phyloP scores from a whole-genome alignment of 2,329 filamentous ascomycete genomes.

The Pseudogymnoascus sp. region DNA sequence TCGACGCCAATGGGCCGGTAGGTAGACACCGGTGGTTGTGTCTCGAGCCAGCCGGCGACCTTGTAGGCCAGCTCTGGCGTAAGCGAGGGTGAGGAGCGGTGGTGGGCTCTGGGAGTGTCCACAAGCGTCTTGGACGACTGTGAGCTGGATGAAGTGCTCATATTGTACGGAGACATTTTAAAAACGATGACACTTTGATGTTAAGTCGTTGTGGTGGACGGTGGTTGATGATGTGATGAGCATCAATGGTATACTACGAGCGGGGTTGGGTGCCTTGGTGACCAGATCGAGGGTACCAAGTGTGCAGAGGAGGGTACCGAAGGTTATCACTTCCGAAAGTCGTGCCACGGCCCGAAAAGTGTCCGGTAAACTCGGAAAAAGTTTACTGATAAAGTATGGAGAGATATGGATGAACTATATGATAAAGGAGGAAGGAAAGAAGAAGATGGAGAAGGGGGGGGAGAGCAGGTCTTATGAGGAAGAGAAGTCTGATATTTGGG shows the following conservation, averaged over 20 bases:
- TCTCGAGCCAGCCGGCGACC: slow-evolving; percentile 9
- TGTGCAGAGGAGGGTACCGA: slow-evolving; percentile 14
- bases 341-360: slow-evolving; percentile 17
- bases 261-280: slow-evolving; percentile 19
- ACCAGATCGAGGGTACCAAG: slow-evolving; percentile 28
- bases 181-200: slow-evolving; percentile 15
- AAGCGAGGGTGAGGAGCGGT: not conserved
- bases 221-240: slow-evolving; percentile 3
- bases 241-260: not conserved
- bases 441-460: slow-evolving; percentile 24
- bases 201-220: slow-evolving; percentile 2
- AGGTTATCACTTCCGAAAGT: slow-evolving; percentile 21
- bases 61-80: slow-evolving; percentile 2
- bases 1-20: slow-evolving; percentile 4
- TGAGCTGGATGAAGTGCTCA: slow-evolving; percentile 11
- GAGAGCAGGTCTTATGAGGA: slow-evolving; percentile 19
- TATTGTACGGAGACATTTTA: slow-evolving; percentile 20
- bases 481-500: slow-evolving; percentile 8
- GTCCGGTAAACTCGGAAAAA: slow-evolving; percentile 20
- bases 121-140: slow-evolving; percentile 12
- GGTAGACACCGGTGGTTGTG: slow-evolving; percentile 6
- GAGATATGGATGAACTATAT: slow-evolving; percentile 15
- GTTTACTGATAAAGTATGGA: slow-evolving; percentile 19
- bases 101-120: not conserved
- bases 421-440: slow-evolving; percentile 22